Percentiles rank a stretch among this genome's conserved stretches.
Evolutionary conservation across 306 rosid genomes (phyloP).

Genomic region (Ormosia emarginata): DNA sequence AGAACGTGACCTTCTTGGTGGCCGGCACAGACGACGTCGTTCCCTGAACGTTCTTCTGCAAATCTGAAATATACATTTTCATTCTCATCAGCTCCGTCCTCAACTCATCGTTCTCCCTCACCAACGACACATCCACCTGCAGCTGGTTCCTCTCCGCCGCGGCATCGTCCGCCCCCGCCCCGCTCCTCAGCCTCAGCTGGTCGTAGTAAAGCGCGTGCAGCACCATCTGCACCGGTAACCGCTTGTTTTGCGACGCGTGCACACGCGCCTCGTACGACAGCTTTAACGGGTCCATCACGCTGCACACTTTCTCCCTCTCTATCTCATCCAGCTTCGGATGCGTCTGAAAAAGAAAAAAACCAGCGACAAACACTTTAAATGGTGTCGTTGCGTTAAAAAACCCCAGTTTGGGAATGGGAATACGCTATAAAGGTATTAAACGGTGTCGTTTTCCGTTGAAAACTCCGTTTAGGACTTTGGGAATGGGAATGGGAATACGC

Average conservation of each 20-base stretch:
- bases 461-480: neutral
- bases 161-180: conserved; percentile 28
- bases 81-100: conserved; percentile 59
- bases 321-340: conserved; percentile 81
- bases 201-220: conserved; percentile 83
- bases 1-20: conserved; percentile 41
- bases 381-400: neutral
- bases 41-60: conserved; percentile 33
- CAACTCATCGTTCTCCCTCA: conserved; percentile 65
- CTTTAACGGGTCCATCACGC: conserved; percentile 74
- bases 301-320: conserved; percentile 77
- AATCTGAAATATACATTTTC: conserved; percentile 62
- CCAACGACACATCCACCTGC: conserved; percentile 54
- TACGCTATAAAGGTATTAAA: neutral
- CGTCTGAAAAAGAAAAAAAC: conserved; percentile 33
- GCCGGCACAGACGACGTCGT: conserved; percentile 27
- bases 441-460: neutral
- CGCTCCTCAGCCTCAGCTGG: conserved; percentile 65
- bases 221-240: conserved; percentile 71
- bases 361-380: neutral
- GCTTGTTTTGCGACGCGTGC: conserved; percentile 81
- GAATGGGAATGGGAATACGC: neutral
- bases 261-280: conserved; percentile 72
- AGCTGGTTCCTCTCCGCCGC: conserved; percentile 35
- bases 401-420: neutral